These are phyloP conservation scores for Rubia peregrina DNA, from an alignment of 305 asterid species.

Conservation along the genomic window DNA sequence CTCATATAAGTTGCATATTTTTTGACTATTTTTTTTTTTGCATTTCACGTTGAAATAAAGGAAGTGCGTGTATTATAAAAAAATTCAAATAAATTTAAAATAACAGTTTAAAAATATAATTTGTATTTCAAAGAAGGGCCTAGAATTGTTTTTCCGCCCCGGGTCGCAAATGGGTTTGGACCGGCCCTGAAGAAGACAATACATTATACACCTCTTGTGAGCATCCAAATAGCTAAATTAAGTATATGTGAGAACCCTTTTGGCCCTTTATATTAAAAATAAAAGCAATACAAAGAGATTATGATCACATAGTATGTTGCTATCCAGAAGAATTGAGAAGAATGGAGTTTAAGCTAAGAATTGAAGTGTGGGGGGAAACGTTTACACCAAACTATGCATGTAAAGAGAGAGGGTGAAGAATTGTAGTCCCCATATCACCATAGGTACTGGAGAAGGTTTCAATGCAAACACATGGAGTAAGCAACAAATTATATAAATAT, in stretches of 20 bases:
- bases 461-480: conserved; percentile 2
- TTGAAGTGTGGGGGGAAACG: conserved; percentile 9
- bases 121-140: too few relatives aligned
- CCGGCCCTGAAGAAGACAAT: background rate
- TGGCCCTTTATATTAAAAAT: background rate
- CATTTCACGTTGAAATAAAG: too few relatives aligned
- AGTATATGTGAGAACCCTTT: conserved; percentile 1
- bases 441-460: background rate
- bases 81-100: too few relatives aligned
- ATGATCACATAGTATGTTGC: background rate
- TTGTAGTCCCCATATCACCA: background rate
- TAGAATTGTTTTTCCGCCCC: too few relatives aligned
- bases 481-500: background rate
- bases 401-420: background rate
- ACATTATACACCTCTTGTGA: background rate
- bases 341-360: conserved; percentile 49
- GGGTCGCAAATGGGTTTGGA: too few relatives aligned
- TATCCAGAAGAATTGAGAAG: conserved; percentile 11
- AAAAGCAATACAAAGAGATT: background rate
- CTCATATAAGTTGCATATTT: too few relatives aligned
- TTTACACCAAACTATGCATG: background rate
- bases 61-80: too few relatives aligned
- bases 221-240: background rate
- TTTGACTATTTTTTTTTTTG: too few relatives aligned
- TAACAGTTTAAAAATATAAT: too few relatives aligned